These are phyloP conservation scores for Geranium rotundifolium DNA, from an alignment of 345 rosid species.

Conservation along the genomic window DNA sequence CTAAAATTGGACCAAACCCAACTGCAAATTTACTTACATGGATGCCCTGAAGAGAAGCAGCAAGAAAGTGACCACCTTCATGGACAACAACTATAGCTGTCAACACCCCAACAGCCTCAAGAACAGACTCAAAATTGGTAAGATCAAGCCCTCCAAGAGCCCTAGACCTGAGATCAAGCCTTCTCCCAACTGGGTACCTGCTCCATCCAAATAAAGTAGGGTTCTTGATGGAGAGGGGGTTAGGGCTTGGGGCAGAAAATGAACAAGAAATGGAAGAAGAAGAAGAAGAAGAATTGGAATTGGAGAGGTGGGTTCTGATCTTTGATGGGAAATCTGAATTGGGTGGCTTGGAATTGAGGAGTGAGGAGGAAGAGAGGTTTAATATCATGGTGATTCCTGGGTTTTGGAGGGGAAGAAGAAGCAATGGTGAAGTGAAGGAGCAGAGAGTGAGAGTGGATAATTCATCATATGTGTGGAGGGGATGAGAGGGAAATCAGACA, in stretches of 20 bases:
- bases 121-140: conserved; percentile 51
- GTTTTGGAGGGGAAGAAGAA: not conserved
- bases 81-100: conserved; percentile 85
- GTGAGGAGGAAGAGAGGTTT: conserved; percentile 40
- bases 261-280: conserved; percentile 1
- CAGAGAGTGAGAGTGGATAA: conserved; percentile 19
- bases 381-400: conserved; percentile 40
- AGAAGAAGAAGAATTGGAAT: conserved; percentile 13
- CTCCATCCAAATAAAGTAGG: conserved; percentile 22
- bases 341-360: conserved; percentile 29
- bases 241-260: conserved; percentile 19
- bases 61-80: conserved; percentile 84
- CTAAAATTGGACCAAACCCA: conserved; percentile 90
- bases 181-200: conserved; percentile 19
- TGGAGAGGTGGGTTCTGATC: conserved; percentile 35
- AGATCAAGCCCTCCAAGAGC: conserved; percentile 73
- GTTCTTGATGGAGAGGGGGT: conserved; percentile 19
- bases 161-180: conserved; percentile 30
- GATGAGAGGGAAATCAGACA: conserved; percentile 20
- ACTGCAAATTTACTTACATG: conserved; percentile 95
- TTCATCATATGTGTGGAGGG: conserved; percentile 43
- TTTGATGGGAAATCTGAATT: conserved; percentile 25
- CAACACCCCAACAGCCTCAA: conserved; percentile 76
- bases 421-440: not conserved
- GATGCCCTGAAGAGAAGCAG: conserved; percentile 88